Conservation (phyloP, 352 stramenopile genomes). For the Saprolegnia parasitica region DNA sequence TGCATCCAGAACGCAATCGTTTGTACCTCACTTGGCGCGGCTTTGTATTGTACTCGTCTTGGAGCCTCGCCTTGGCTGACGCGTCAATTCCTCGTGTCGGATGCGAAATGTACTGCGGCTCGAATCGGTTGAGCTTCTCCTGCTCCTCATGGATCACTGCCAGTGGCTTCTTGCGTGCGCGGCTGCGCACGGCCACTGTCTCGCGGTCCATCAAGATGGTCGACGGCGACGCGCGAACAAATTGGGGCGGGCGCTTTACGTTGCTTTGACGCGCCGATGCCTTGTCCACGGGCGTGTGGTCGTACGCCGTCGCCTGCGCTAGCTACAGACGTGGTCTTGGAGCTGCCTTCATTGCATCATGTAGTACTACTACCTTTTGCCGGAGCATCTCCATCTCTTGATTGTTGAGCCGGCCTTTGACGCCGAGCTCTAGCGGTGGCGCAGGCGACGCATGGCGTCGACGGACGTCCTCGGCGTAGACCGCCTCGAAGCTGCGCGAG, state of each 20-base stretch:
- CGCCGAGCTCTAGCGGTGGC: constrained; percentile 8
- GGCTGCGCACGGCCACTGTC: constrained; percentile 13
- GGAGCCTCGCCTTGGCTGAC: constrained; percentile 50
- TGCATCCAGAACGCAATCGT: too few species aligned
- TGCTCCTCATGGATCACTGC: constrained; percentile 62
- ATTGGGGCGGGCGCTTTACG: constrained; percentile 27
- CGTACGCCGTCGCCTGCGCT: constrained; percentile 50
- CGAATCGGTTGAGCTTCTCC: constrained; percentile 34
- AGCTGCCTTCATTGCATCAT: background rate
- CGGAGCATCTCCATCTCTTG: constrained; percentile 66
- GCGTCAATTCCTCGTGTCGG: constrained; percentile 42
- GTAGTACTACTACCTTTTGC: too few species aligned
- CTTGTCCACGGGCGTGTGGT: constrained; percentile 40
- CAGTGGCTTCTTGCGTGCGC: constrained; percentile 49
- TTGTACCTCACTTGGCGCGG: constrained; percentile 43
- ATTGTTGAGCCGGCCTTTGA: constrained; percentile 43
- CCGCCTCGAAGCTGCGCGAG: background rate
- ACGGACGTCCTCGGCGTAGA: background rate
- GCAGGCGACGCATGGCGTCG: background rate
- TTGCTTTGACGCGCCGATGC: background rate
- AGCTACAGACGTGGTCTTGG: constrained; percentile 35
- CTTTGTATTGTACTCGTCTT: constrained; percentile 65
- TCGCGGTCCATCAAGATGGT: constrained; percentile 58
- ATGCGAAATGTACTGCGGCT: constrained; percentile 37
- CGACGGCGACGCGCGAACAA: constrained; percentile 34